These are phyloP conservation scores for Gossypium sturtianum DNA, from an alignment of 345 rosid genomes.

Conservation along the genomic window DNA sequence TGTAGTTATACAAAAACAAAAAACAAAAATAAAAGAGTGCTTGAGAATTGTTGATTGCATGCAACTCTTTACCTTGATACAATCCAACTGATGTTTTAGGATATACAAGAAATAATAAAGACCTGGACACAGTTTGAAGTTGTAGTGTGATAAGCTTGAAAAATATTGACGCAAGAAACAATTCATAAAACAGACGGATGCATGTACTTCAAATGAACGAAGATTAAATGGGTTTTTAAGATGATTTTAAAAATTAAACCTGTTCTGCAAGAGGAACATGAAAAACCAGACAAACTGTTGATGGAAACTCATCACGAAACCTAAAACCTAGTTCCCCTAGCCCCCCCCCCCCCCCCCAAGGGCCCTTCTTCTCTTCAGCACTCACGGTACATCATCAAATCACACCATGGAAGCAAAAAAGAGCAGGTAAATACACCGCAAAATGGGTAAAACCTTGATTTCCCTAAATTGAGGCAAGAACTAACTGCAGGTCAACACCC, in stretches of 20 bases:
- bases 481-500: not conserved
- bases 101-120: not conserved
- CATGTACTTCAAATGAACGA: not conserved
- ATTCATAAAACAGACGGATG: not conserved
- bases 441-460: not conserved
- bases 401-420: not conserved
- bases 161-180: not conserved
- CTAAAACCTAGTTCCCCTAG: not conserved
- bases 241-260: not conserved
- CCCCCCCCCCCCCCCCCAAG: too few species aligned
- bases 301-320: not conserved
- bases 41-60: constrained; percentile 2
- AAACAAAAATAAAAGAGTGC: not conserved
- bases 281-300: not conserved
- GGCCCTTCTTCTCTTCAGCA: not conserved
- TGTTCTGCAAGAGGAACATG: constrained; percentile 4
- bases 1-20: too few species aligned
- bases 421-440: not conserved
- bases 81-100: not conserved
- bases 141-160: not conserved
- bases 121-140: not conserved
- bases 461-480: not conserved
- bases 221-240: not conserved
- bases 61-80: not conserved
- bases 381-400: not conserved